Evolutionary conservation across 345 rosid genomes (phyloP).

Genomic region (Rubroshorea leprosula): DNA sequence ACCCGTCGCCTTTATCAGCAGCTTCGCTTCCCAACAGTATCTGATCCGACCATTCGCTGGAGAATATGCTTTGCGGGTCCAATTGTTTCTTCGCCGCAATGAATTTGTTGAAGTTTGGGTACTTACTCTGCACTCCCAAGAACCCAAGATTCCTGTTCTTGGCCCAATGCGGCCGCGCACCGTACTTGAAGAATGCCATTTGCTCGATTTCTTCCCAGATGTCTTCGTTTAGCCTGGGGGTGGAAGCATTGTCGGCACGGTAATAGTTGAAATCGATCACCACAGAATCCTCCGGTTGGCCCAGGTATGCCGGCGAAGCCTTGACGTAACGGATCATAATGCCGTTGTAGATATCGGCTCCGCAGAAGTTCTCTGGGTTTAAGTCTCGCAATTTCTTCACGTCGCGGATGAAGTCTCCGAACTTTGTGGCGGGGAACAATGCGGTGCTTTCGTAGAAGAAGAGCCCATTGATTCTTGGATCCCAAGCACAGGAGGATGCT

Average conservation of each 20-base stretch:
- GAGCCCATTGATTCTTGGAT: conserved; percentile 67
- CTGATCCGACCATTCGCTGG: too few relatives aligned
- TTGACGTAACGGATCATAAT: conserved; percentile 67
- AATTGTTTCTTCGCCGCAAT: conserved; percentile 51
- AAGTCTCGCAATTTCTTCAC: conserved; percentile 60
- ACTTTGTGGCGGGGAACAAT: conserved; percentile 43
- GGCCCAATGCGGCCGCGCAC: conserved; percentile 88
- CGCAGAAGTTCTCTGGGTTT: conserved; percentile 54
- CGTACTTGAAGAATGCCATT: conserved; percentile 68
- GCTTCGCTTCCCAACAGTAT: too few relatives aligned
- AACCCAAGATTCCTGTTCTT: conserved; percentile 75
- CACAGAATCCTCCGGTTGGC: conserved; percentile 71
- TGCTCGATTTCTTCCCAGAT: conserved; percentile 89
- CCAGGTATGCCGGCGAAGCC: conserved; percentile 66
- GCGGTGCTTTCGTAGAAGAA: conserved; percentile 75
- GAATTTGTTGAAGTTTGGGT: conserved; percentile 38
- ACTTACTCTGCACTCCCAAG: conserved; percentile 52
- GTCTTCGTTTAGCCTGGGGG: conserved; percentile 68
- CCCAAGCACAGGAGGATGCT: conserved; percentile 65
- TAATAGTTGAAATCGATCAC: conserved; percentile 81
- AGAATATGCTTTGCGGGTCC: too few relatives aligned
- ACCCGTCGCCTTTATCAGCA: conserved; percentile 47
- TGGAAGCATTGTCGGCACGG: conserved; percentile 47
- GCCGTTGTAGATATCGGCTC: conserved; percentile 65
- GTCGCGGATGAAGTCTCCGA: conserved; percentile 50